phyloP scores from a whole-genome alignment of 495 filamentous ascomycete genomes.

The Daldinia concentrica region DNA sequence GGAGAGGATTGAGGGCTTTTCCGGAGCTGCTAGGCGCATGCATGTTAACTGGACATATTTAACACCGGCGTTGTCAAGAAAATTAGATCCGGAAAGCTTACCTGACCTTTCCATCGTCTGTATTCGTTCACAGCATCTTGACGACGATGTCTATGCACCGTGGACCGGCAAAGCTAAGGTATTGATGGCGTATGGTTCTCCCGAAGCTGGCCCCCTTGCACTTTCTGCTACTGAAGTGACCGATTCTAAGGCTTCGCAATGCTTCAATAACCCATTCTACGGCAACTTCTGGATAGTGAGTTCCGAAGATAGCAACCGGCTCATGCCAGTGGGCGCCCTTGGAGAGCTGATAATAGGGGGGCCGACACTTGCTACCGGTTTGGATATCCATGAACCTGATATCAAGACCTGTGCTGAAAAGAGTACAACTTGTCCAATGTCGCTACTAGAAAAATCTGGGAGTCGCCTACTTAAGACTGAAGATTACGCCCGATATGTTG shows the following conservation, averaged over 20 bases:
- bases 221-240: slow-evolving; percentile 56
- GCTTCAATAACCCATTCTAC: slow-evolving; percentile 55
- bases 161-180: slow-evolving; percentile 58
- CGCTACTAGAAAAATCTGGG: slow-evolving; percentile 41
- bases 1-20: slow-evolving; percentile 51
- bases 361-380: slow-evolving; percentile 51
- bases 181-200: slow-evolving; percentile 56
- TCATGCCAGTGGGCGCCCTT: slow-evolving; percentile 57
- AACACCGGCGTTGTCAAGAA: slow-evolving; percentile 57
- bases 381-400: slow-evolving; percentile 35
- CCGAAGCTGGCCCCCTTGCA: slow-evolving; percentile 57
- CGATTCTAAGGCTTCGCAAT: slow-evolving; percentile 48
- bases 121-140: slow-evolving; percentile 56
- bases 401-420: slow-evolving; percentile 34
- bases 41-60: slow-evolving; percentile 60
- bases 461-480: slow-evolving; percentile 53
- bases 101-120: slow-evolving; percentile 55
- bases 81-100: slow-evolving; percentile 50
- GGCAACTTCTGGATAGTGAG: slow-evolving; percentile 58
- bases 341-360: slow-evolving; percentile 60
- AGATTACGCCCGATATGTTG: slow-evolving; percentile 55
- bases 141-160: slow-evolving; percentile 52
- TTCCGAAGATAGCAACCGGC: slow-evolving; percentile 58
- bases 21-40: slow-evolving; percentile 55
- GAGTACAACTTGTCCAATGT: slow-evolving; percentile 26